These are phyloP conservation scores for Paramecium octaurelia DNA, from an alignment of 73 alveolate species.

Conservation along the genomic window DNA sequence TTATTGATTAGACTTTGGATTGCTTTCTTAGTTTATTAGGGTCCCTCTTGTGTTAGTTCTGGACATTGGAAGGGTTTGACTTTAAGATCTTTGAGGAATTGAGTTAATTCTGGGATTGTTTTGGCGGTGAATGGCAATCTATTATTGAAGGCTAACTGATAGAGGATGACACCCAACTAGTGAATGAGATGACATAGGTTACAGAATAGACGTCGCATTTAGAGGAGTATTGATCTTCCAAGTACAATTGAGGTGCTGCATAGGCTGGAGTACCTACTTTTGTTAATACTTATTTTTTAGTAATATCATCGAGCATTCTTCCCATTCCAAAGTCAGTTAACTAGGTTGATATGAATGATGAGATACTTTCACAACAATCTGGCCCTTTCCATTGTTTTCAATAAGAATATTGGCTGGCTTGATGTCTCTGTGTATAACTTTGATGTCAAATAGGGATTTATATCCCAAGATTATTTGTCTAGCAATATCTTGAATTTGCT, in stretches of 20 bases:
- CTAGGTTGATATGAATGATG: not conserved
- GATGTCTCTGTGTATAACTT: slow-evolving; percentile 27
- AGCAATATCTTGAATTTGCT: not conserved
- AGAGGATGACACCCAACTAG: slow-evolving; percentile 22
- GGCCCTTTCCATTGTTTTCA: not conserved
- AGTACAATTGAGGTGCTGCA: slow-evolving; percentile 47
- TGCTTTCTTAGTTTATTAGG: not conserved
- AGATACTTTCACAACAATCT: not conserved
- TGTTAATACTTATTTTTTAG: not conserved
- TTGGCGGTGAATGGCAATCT: not conserved
- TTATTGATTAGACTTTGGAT: not conserved
- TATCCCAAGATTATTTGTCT: slow-evolving; percentile 4
- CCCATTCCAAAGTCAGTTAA: slow-evolving; percentile 52
- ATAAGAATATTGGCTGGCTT: slow-evolving; percentile 19
- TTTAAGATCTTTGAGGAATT: not conserved
- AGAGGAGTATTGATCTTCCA: not conserved
- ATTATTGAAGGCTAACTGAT: not conserved
- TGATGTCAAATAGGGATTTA: not conserved
- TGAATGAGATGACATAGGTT: not conserved
- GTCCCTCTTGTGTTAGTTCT: not conserved
- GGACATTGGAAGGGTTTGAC: not conserved
- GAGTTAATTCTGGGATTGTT: not conserved
- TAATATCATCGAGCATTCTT: slow-evolving; percentile 10
- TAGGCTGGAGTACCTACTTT: slow-evolving; percentile 49
- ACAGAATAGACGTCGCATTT: slow-evolving; percentile 47